A percentile compares a stretch with the other conserved stretches of the same genome.
These are phyloP conservation scores for Suillus discolor DNA, from an alignment of 768 basidiomycete species.

Conservation along the genomic window DNA sequence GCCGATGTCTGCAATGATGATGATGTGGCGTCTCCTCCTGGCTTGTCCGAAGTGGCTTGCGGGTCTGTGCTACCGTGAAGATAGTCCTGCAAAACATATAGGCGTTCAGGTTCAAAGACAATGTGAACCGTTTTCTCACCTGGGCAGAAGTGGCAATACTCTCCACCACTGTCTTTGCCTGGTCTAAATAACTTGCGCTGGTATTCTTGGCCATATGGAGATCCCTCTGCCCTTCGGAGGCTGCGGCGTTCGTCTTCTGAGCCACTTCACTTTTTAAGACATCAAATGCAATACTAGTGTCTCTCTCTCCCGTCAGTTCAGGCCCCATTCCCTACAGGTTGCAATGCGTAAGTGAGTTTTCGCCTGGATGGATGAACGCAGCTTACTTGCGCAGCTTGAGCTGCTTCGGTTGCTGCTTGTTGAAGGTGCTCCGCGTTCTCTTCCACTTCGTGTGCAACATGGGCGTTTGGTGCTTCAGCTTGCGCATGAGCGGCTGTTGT, in stretches of 20 bases:
- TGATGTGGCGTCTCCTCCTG: slow-evolving; percentile 29
- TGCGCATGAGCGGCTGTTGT: slow-evolving; percentile 60
- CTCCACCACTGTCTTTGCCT: slow-evolving; percentile 52
- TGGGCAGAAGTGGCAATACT: slow-evolving; percentile 48
- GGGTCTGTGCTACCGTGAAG: slow-evolving; percentile 9
- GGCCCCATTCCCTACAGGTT: slow-evolving; percentile 32
- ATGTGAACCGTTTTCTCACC: slow-evolving; percentile 27
- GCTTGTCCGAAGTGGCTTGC: slow-evolving; percentile 29
- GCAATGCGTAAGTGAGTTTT: neutral
- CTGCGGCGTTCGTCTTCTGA: slow-evolving; percentile 53
- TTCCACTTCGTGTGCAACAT: slow-evolving; percentile 46
- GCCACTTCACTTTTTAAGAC: slow-evolving; percentile 38
- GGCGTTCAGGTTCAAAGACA: slow-evolving; percentile 3
- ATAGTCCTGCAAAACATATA: neutral
- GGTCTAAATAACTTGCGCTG: slow-evolving; percentile 53
- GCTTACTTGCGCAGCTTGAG: slow-evolving; percentile 53
- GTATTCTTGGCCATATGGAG: slow-evolving; percentile 48
- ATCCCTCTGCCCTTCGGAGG: slow-evolving; percentile 55
- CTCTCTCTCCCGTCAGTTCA: slow-evolving; percentile 37
- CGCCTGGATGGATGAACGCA: neutral
- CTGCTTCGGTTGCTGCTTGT: slow-evolving; percentile 52
- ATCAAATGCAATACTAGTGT: slow-evolving; percentile 33
- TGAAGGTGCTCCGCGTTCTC: slow-evolving; percentile 47
- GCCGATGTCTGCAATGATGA: slow-evolving; percentile 32
- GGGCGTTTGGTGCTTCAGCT: slow-evolving; percentile 45